A percentile compares a stretch with the other conserved stretches of the same genome.
Conservation (phyloP, 306 rosid species). For the Hippophae tibetana region DNA sequence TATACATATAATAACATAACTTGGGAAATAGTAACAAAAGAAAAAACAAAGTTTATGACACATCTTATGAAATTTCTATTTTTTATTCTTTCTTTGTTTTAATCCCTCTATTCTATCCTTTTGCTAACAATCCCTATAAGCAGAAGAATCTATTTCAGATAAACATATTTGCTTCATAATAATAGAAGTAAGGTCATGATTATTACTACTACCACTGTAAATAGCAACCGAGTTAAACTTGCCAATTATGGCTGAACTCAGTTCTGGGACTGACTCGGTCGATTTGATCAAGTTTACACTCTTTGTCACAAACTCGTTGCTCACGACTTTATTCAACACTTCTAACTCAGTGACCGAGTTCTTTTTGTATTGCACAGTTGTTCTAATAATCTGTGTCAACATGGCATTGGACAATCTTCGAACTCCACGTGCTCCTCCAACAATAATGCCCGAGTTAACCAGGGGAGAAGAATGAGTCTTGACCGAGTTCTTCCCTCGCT, state of each 20-base stretch:
- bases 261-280: slow-evolving; percentile 45
- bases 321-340: slow-evolving; percentile 52
- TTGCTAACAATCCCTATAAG: slow-evolving; percentile 59
- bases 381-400: slow-evolving; percentile 52
- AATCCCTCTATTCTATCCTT: slow-evolving; percentile 1
- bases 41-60: neutral
- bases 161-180: slow-evolving; percentile 52
- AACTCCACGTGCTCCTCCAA: slow-evolving; percentile 78
- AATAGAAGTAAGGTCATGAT: slow-evolving; percentile 34
- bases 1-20: slow-evolving; percentile 36
- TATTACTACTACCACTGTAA: slow-evolving; percentile 32
- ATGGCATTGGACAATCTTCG: slow-evolving; percentile 48
- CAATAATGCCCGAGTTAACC: slow-evolving; percentile 38
- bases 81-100: neutral
- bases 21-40: slow-evolving; percentile 1
- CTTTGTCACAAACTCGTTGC: slow-evolving; percentile 31
- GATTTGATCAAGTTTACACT: slow-evolving; percentile 33
- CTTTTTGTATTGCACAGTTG: slow-evolving; percentile 37
- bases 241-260: slow-evolving; percentile 29
- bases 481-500: slow-evolving; percentile 33
- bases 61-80: slow-evolving; percentile 6
- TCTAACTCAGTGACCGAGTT: slow-evolving; percentile 44
- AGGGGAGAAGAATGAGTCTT: slow-evolving; percentile 19
- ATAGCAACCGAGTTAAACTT: slow-evolving; percentile 23
- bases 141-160: slow-evolving; percentile 57